phyloP scores from a whole-genome alignment of 768 basidiomycete species.

The Panus rudis region DNA sequence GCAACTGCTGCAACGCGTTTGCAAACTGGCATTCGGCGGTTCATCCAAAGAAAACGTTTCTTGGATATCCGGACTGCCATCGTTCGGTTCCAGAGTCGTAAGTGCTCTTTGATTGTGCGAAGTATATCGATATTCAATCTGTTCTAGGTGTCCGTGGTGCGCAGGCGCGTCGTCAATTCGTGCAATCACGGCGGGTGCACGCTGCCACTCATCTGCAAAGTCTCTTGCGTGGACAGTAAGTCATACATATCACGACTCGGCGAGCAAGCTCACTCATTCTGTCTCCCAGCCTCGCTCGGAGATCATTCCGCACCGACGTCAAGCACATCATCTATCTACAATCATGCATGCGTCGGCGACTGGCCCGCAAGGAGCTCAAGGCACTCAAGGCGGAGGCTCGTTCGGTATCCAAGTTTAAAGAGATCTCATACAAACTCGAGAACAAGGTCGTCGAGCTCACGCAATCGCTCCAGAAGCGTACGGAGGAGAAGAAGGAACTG shows the following conservation, averaged over 20 bases:
- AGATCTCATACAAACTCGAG: slow-evolving; percentile 94
- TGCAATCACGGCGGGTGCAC: slow-evolving; percentile 43
- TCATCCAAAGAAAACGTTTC: slow-evolving; percentile 67
- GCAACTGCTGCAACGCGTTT: slow-evolving; percentile 71
- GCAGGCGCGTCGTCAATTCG: slow-evolving; percentile 56
- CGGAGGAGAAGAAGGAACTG: slow-evolving; percentile 84
- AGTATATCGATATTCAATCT: slow-evolving; percentile 6
- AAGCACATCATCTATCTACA: slow-evolving; percentile 78
- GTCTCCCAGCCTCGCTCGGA: slow-evolving; percentile 44
- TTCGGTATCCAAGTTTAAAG: slow-evolving; percentile 96
- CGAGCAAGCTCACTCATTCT: not conserved
- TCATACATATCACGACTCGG: slow-evolving; percentile 10
- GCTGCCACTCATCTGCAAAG: slow-evolving; percentile 77
- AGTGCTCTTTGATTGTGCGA: slow-evolving; percentile 28
- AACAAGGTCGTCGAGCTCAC: slow-evolving; percentile 99
- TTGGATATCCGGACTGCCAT: slow-evolving; percentile 54
- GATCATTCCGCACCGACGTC: slow-evolving; percentile 51
- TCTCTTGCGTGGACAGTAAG: slow-evolving; percentile 84
- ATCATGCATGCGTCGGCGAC: slow-evolving; percentile 83
- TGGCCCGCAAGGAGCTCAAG: slow-evolving; percentile 82
- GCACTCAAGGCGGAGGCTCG: slow-evolving; percentile 84
- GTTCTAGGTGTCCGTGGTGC: slow-evolving; percentile 64
- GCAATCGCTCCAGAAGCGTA: slow-evolving; percentile 84
- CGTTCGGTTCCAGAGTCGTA: slow-evolving; percentile 78
- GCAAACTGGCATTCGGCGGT: slow-evolving; percentile 67